These are phyloP conservation scores for Aspergillus pseudoglaucus DNA, from an alignment of 2,329 filamentous ascomycete species.

Conservation along the genomic window DNA sequence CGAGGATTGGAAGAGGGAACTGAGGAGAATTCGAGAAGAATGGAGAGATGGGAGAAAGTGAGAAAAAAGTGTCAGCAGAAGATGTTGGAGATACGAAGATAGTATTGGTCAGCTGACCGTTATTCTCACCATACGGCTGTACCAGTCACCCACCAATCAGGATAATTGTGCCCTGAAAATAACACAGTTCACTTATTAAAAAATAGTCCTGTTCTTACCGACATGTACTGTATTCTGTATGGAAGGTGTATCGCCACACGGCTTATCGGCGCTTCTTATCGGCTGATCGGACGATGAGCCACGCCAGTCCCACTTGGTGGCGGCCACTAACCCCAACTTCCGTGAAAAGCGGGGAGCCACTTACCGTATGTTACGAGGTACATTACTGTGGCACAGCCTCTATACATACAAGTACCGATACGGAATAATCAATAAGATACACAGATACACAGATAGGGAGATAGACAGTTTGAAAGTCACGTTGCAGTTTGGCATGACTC, in stretches of 20 bases:
- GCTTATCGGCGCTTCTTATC: not conserved
- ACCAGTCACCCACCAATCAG: not conserved
- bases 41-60: constrained; percentile 1
- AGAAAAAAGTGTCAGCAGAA: not conserved
- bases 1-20: not conserved
- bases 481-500: too few relatives aligned
- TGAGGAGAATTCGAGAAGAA: not conserved
- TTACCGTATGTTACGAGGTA: too few relatives aligned
- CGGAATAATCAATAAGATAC: too few relatives aligned
- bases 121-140: not conserved
- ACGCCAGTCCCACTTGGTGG: not conserved
- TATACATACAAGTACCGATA: too few relatives aligned
- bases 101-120: constrained; percentile 8
- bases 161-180: not conserved
- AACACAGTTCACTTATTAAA: not conserved
- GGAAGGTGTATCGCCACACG: not conserved
- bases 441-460: too few relatives aligned
- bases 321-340: not conserved
- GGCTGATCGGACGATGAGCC: not conserved
- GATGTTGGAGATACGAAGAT: not conserved
- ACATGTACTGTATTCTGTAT: not conserved
- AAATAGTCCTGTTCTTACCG: not conserved
- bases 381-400: too few relatives aligned
- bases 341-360: too few relatives aligned
- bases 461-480: too few relatives aligned